phyloP scores from a whole-genome alignment of 768 basidiomycete species.

The Lactarius psammicola region DNA sequence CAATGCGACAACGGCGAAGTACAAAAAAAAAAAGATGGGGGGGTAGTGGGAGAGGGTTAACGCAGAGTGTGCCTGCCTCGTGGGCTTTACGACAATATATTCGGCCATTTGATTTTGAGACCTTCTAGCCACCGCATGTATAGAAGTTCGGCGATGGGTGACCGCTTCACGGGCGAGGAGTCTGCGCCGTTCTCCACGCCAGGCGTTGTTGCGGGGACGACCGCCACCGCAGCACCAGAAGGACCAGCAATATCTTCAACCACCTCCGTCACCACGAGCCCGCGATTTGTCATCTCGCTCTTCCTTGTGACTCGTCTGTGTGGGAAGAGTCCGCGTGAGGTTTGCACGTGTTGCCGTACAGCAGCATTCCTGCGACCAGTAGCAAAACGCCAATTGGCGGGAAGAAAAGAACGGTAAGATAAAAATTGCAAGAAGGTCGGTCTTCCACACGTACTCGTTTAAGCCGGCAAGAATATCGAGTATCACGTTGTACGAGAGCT shows the following conservation, averaged over 20 bases:
- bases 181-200: constrained; percentile 31
- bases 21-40: background rate
- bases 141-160: constrained; percentile 92
- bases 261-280: constrained; percentile 79
- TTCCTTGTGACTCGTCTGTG: constrained; percentile 75
- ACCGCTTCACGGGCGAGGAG: constrained; percentile 50
- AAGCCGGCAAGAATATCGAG: constrained; percentile 88
- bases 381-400: constrained; percentile 14
- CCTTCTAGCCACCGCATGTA: constrained; percentile 98
- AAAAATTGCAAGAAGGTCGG: background rate
- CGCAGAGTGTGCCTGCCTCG: background rate
- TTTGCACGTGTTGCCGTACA: constrained; percentile 82
- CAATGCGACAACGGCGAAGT: background rate
- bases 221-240: background rate
- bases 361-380: constrained; percentile 60
- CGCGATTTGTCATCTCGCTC: constrained; percentile 83
- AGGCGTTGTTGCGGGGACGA: constrained; percentile 44
- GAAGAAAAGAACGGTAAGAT: constrained; percentile 5
- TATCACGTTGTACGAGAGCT: constrained; percentile 82
- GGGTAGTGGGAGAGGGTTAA: background rate
- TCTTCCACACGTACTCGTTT: constrained; percentile 66
- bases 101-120: constrained; percentile 87
- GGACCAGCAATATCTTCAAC: constrained; percentile 51
- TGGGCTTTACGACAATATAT: constrained; percentile 42
- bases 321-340: constrained; percentile 75